Conservation (phyloP, 2,329 filamentous ascomycete genomes). For the Pseudogymnoascus sp. region DNA sequence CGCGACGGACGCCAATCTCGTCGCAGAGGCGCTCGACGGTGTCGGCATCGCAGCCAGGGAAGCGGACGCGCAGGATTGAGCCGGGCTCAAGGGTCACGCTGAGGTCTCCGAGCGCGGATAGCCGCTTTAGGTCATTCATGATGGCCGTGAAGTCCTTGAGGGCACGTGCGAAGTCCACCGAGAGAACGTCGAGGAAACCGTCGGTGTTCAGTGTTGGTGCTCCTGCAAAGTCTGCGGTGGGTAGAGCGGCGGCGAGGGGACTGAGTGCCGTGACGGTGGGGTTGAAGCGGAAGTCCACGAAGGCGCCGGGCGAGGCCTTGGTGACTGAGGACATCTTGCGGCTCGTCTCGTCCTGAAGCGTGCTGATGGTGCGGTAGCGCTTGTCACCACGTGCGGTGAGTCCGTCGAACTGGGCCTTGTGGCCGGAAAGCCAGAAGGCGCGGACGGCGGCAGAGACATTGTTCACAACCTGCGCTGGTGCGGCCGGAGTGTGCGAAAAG, state of each 20-base stretch:
- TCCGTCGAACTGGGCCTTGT: constrained; percentile 82
- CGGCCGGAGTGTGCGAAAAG: constrained; percentile 81
- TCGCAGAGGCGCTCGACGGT: constrained; percentile 77
- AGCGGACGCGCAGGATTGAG: constrained; percentile 64
- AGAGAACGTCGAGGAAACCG: constrained; percentile 75
- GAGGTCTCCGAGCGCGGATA: constrained; percentile 72
- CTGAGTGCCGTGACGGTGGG: constrained; percentile 85
- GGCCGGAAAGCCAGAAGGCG: constrained; percentile 84
- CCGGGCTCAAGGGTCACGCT: constrained; percentile 62
- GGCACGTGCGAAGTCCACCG: constrained; percentile 78
- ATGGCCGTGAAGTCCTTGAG: constrained; percentile 74
- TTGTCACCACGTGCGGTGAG: constrained; percentile 64
- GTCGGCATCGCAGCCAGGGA: constrained; percentile 79
- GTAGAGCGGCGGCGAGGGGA: constrained; percentile 52
- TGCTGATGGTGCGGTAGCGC: constrained; percentile 68
- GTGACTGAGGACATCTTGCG: constrained; percentile 55
- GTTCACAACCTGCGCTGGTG: constrained; percentile 81
- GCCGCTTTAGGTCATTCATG: constrained; percentile 69
- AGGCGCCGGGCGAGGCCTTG: constrained; percentile 59
- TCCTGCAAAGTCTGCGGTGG: constrained; percentile 35
- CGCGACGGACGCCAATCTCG: constrained; percentile 76
- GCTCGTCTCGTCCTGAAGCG: constrained; percentile 62
- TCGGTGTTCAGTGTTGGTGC: constrained; percentile 65
- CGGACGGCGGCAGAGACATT: constrained; percentile 92
- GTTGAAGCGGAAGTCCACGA: constrained; percentile 78